These are phyloP conservation scores for Alternaria viburni DNA, from an alignment of 2,329 filamentous ascomycete species.

Conservation along the genomic window DNA sequence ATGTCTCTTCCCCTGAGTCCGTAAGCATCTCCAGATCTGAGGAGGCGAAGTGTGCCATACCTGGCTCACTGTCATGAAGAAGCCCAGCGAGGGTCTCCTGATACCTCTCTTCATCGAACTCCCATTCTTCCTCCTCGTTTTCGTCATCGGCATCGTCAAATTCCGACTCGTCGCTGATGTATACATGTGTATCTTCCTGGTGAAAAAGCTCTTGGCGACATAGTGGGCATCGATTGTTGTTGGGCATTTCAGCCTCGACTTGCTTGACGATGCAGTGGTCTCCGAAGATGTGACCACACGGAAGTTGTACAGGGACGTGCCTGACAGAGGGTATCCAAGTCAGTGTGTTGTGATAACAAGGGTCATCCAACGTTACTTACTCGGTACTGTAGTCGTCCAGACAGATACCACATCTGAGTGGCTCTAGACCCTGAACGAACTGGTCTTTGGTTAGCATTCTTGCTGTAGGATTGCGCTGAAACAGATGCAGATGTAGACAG, in stretches of 20 bases:
- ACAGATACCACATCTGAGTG: slow-evolving; percentile 3
- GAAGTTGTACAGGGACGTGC: background rate
- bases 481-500: background rate
- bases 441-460: slow-evolving; percentile 1
- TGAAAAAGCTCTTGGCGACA: background rate
- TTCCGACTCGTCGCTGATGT: background rate
- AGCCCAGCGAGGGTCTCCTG: background rate
- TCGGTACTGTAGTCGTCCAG: background rate
- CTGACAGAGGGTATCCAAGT: background rate
- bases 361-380: background rate
- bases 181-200: background rate
- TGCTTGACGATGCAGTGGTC: slow-evolving; percentile 2
- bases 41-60: background rate
- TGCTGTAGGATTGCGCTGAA: background rate
- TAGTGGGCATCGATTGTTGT: background rate
- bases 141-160: background rate
- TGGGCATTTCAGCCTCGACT: background rate
- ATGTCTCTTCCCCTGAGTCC: background rate
- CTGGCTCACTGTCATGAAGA: background rate
- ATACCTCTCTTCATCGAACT: background rate
- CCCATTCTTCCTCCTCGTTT: background rate
- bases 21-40: background rate
- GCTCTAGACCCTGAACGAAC: slow-evolving; percentile 3
- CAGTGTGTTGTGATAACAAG: background rate
- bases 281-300: slow-evolving; percentile 3